phyloP scores from a whole-genome alignment of 176 grass and related monocot species.

The Triticum dicoccoides region DNA sequence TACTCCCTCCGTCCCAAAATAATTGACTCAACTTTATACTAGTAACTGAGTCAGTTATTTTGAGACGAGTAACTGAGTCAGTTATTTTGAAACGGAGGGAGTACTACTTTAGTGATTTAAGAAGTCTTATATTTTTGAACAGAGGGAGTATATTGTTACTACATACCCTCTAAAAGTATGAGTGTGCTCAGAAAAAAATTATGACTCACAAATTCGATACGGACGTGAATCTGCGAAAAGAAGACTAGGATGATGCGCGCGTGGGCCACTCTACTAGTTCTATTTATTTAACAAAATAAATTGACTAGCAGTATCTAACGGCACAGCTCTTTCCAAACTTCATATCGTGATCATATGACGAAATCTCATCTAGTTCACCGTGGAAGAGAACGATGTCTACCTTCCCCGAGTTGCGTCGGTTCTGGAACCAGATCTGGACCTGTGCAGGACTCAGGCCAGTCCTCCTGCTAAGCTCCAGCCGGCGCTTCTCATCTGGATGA shows the following conservation, averaged over 20 bases:
- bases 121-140: too few species aligned
- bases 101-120: too few species aligned
- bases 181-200: too few species aligned
- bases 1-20: too few species aligned
- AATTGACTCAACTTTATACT: too few species aligned
- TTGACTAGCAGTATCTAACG: background rate
- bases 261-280: background rate
- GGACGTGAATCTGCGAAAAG: background rate
- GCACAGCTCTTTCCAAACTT: background rate
- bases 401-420: conserved; percentile 6
- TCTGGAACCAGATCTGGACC: conserved; percentile 44
- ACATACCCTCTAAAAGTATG: too few species aligned
- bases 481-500: background rate
- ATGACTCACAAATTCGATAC: background rate
- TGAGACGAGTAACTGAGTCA: too few species aligned
- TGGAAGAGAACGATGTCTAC: background rate
- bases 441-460: background rate
- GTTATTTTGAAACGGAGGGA: too few species aligned
- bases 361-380: background rate
- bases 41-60: too few species aligned
- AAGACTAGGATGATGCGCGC: background rate
- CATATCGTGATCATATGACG: background rate
- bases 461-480: background rate
- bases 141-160: too few species aligned
- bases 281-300: background rate